phyloP scores from a whole-genome alignment of 768 basidiomycete genomes.

The Termitomyces sp. region DNA sequence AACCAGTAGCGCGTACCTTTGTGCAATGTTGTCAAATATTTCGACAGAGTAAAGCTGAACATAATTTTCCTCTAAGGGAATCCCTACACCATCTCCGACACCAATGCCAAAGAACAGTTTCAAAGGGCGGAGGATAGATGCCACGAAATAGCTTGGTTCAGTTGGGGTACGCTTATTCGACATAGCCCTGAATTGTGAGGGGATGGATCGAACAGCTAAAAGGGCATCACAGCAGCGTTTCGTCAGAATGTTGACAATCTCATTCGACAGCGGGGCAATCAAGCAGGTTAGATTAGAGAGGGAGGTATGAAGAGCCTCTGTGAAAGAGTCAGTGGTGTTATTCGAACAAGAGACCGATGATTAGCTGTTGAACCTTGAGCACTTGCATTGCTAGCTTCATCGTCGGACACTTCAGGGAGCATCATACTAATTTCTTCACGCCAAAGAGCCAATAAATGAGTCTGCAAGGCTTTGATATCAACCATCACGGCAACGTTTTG shows the following conservation, averaged over 20 bases:
- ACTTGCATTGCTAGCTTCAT: constrained; percentile 25
- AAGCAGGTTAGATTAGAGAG: constrained; percentile 46
- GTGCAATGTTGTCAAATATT: constrained; percentile 70
- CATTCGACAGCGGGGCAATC: constrained; percentile 56
- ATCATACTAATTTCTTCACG: constrained; percentile 59
- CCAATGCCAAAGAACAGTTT: constrained; percentile 68
- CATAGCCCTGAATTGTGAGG: constrained; percentile 87
- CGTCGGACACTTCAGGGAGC: constrained; percentile 45
- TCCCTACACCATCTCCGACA: constrained; percentile 56
- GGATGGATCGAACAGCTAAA: constrained; percentile 81
- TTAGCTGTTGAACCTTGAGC: constrained; percentile 47
- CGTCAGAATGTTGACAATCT: constrained; percentile 68
- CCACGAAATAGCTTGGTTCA: constrained; percentile 86
- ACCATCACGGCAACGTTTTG: constrained; percentile 65
- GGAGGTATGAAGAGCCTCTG: constrained; percentile 56
- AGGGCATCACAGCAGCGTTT: constrained; percentile 84
- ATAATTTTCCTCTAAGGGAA: constrained; percentile 51
- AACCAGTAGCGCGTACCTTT: constrained; percentile 40
- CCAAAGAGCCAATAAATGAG: constrained; percentile 60
- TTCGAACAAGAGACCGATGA: background rate
- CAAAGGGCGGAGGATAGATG: constrained; percentile 75
- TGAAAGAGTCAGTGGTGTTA: background rate
- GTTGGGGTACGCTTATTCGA: constrained; percentile 66
- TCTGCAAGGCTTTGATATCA: constrained; percentile 61
- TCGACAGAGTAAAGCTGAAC: constrained; percentile 49